Conservation (phyloP, 495 filamentous ascomycete species). For the Talaromyces thailandensis region DNA sequence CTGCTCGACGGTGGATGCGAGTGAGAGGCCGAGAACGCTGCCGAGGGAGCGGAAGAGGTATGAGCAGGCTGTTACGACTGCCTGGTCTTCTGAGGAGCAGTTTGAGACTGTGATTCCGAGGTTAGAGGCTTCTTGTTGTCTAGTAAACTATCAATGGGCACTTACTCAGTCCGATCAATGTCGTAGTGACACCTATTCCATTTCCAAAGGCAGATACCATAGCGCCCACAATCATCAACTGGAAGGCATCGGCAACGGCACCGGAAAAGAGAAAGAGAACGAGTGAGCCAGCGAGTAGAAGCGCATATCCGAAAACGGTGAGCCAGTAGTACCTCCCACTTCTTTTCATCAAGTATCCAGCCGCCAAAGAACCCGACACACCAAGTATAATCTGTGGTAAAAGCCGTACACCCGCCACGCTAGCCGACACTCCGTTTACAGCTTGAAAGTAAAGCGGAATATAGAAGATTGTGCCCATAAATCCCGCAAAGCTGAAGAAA, state of each 20-base stretch:
- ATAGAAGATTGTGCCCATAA: conserved; percentile 61
- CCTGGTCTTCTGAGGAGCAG: conserved; percentile 56
- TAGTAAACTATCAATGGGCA: neutral
- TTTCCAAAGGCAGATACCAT: conserved; percentile 47
- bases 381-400: conserved; percentile 56
- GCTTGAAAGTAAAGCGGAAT: conserved; percentile 76
- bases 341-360: conserved; percentile 63
- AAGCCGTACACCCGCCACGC: conserved; percentile 55
- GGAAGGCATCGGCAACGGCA: conserved; percentile 26
- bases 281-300: conserved; percentile 41
- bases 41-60: conserved; percentile 83
- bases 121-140: neutral
- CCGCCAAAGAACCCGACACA: conserved; percentile 60
- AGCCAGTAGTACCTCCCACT: conserved; percentile 75
- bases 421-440: conserved; percentile 56
- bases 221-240: conserved; percentile 49
- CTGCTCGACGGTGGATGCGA: conserved; percentile 66
- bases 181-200: conserved; percentile 63
- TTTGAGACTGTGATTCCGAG: conserved; percentile 57
- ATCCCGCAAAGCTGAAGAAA: conserved; percentile 65
- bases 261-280: conserved; percentile 56
- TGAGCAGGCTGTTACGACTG: conserved; percentile 72
- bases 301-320: conserved; percentile 49
- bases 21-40: conserved; percentile 63
- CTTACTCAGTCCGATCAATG: conserved; percentile 54